Conservation (phyloP, 352 stramenopile species). For the Phytophthora ohioensis region DNA sequence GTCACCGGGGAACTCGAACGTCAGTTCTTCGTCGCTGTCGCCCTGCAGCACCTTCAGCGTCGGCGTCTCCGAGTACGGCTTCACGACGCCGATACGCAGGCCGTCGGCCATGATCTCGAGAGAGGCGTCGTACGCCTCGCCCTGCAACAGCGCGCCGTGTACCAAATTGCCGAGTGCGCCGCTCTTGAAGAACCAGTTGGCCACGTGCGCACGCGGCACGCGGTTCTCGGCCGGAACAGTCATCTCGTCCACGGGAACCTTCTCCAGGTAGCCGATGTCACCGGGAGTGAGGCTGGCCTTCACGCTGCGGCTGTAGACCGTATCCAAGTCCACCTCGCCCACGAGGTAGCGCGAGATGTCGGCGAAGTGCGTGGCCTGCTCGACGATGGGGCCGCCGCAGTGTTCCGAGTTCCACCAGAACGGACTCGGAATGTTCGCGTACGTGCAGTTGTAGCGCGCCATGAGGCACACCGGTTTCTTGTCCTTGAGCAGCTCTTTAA, state of each 20-base stretch:
- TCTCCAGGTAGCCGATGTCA: slow-evolving; percentile 42
- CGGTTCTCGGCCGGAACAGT: slow-evolving; percentile 35
- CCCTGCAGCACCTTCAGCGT: slow-evolving; percentile 42
- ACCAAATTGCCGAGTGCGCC: slow-evolving; percentile 45
- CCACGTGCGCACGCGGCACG: slow-evolving; percentile 44
- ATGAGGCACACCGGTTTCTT: slow-evolving; percentile 48
- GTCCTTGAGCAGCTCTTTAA: slow-evolving; percentile 39
- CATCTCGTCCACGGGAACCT: slow-evolving; percentile 44
- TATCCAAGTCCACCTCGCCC: slow-evolving; percentile 44
- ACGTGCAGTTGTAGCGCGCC: slow-evolving; percentile 49
- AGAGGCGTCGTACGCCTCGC: slow-evolving; percentile 42
- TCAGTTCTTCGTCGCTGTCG: slow-evolving; percentile 41
- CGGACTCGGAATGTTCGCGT: slow-evolving; percentile 45
- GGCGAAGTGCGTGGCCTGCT: slow-evolving; percentile 54
- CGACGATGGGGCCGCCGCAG: slow-evolving; percentile 51
- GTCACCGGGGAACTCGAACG: slow-evolving; percentile 45
- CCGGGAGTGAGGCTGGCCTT: slow-evolving; percentile 49
- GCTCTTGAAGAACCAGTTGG: slow-evolving; percentile 50
- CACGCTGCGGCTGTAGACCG: slow-evolving; percentile 52
- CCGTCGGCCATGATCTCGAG: slow-evolving; percentile 50
- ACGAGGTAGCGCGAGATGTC: slow-evolving; percentile 49
- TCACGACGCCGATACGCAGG: slow-evolving; percentile 44
- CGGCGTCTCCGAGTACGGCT: slow-evolving; percentile 50
- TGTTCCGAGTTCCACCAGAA: slow-evolving; percentile 54
- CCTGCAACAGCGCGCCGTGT: slow-evolving; percentile 46